phyloP scores from a whole-genome alignment of 148 eudicot genomes.

The Pouteria glomerata region DNA sequence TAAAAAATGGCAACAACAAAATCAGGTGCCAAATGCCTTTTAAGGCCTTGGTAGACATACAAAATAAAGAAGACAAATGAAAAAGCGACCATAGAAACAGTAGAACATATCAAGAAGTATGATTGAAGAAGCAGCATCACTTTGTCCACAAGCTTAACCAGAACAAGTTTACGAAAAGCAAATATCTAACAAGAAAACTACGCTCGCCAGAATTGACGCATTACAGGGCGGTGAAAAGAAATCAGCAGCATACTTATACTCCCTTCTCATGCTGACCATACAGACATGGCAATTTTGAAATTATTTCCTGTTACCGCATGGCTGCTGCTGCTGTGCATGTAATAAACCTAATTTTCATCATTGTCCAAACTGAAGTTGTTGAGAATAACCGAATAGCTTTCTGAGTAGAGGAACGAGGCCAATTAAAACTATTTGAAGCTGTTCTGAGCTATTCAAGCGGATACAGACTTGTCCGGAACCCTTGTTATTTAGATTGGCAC shows the following conservation, averaged over 20 bases:
- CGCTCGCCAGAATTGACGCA: conserved; percentile 12
- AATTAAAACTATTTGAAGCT: conserved; percentile 72
- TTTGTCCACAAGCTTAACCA: conserved; percentile 1
- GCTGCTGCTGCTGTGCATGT: conserved; percentile 6
- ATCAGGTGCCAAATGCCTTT: neutral
- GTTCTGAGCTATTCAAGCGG: conserved; percentile 88
- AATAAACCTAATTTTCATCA: conserved; percentile 21
- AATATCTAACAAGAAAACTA: conserved; percentile 29
- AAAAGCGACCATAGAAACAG: neutral
- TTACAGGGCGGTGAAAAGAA: conserved; percentile 1
- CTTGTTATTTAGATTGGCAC: conserved; percentile 72
- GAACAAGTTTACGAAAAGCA: conserved; percentile 11
- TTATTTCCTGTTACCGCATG: conserved; percentile 11
- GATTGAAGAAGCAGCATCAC: conserved; percentile 13
- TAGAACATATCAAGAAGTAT: neutral
- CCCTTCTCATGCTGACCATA: conserved; percentile 15
- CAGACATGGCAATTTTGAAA: conserved; percentile 7
- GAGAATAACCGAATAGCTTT: conserved; percentile 51
- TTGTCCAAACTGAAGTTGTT: conserved; percentile 44
- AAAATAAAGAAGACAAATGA: neutral
- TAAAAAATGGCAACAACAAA: conserved; percentile 4
- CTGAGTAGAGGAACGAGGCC: conserved; percentile 66
- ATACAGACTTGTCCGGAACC: conserved; percentile 77
- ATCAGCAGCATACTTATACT: conserved; percentile 19
- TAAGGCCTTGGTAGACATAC: neutral